Conservation (phyloP, 805 yeast genomes). For the Wickerhamiella domercqiae region DNA sequence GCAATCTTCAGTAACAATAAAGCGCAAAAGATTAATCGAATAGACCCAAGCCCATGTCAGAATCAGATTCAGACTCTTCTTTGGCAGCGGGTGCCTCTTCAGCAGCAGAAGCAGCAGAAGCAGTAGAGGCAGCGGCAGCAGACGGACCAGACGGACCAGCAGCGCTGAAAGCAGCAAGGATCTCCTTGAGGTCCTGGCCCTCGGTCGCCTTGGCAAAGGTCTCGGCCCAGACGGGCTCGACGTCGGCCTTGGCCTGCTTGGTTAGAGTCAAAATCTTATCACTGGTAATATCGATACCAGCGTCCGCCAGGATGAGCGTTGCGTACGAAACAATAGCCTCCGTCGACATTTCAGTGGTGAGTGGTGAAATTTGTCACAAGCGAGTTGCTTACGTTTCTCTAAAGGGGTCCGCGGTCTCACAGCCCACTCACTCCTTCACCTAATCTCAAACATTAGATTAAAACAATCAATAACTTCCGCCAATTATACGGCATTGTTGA, state of each 20-base stretch:
- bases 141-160: slow-evolving; percentile 94
- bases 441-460: too few relatives aligned
- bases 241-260: slow-evolving; percentile 42
- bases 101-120: slow-evolving; percentile 46
- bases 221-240: slow-evolving; percentile 67
- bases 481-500: neutral
- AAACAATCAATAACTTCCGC: neutral
- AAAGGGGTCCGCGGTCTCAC: too few relatives aligned
- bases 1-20: too few relatives aligned
- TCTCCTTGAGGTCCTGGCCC: slow-evolving; percentile 70
- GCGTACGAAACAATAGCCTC: slow-evolving; percentile 92
- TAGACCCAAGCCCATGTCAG: slow-evolving; percentile 94
- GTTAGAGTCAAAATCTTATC: slow-evolving; percentile 63
- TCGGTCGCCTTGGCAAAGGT: slow-evolving; percentile 74
- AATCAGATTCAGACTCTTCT: slow-evolving; percentile 47
- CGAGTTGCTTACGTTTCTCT: too few relatives aligned
- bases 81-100: slow-evolving; percentile 63
- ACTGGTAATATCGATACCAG: slow-evolving; percentile 71
- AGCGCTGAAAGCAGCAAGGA: slow-evolving; percentile 45
- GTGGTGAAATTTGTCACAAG: neutral
- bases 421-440: too few relatives aligned
- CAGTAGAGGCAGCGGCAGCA: slow-evolving; percentile 70
- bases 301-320: slow-evolving; percentile 85
- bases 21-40: slow-evolving; percentile 93
- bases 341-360: slow-evolving; percentile 44